A percentile compares a stretch with the other conserved stretches of the same genome.
Conservation (phyloP, 2,329 filamentous ascomycete genomes). For the Fonsecaea pedrosoi region DNA sequence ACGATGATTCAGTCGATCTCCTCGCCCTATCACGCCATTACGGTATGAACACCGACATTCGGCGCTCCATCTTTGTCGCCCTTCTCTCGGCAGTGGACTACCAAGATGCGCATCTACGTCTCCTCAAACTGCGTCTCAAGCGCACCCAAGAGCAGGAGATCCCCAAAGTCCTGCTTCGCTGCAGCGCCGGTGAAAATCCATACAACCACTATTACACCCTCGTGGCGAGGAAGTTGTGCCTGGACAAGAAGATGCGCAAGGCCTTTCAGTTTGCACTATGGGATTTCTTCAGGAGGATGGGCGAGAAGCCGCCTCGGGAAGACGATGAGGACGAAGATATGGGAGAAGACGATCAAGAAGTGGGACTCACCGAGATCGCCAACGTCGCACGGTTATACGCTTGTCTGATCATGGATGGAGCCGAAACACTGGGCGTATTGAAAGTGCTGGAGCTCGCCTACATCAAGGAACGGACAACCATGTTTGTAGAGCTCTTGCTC, state of each 20-base stretch:
- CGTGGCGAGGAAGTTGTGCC: slow-evolving; percentile 78
- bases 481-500: slow-evolving; percentile 81
- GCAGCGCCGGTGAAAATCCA: slow-evolving; percentile 77
- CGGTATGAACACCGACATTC: slow-evolving; percentile 84
- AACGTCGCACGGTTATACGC: slow-evolving; percentile 73
- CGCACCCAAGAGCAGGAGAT: slow-evolving; percentile 86
- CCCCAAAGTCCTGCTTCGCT: slow-evolving; percentile 84
- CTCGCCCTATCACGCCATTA: slow-evolving; percentile 76
- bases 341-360: slow-evolving; percentile 48
- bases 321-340: slow-evolving; percentile 66
- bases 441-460: slow-evolving; percentile 77
- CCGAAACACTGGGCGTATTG: slow-evolving; percentile 62
- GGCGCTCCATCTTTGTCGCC: slow-evolving; percentile 89
- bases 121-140: slow-evolving; percentile 83
- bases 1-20: slow-evolving; percentile 65
- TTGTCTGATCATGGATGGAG: slow-evolving; percentile 65
- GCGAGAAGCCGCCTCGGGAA: slow-evolving; percentile 76
- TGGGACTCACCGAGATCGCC: slow-evolving; percentile 66
- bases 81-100: slow-evolving; percentile 85
- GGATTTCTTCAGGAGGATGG: slow-evolving; percentile 82
- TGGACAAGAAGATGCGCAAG: slow-evolving; percentile 75
- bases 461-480: slow-evolving; percentile 75
- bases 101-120: slow-evolving; percentile 79
- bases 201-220: slow-evolving; percentile 96
- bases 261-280: slow-evolving; percentile 87